phyloP scores from a whole-genome alignment of 805 yeast species.

The Wickerhamiella musiphila region DNA sequence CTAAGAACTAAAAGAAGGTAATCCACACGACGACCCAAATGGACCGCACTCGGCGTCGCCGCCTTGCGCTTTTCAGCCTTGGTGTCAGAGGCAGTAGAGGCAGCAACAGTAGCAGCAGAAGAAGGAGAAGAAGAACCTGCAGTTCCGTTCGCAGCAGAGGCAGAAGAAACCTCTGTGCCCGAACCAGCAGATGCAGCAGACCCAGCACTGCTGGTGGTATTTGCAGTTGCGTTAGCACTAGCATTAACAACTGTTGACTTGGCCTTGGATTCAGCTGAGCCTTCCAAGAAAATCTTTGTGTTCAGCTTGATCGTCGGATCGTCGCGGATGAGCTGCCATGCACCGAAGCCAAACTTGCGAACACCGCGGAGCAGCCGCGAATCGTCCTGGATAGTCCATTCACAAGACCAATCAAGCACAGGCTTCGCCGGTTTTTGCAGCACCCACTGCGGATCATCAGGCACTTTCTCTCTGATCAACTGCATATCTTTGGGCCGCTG shows the following conservation, averaged over 20 bases:
- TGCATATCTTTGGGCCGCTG: conserved; percentile 76
- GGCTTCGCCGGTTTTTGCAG: conserved; percentile 51
- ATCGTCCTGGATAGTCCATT: conserved; percentile 73
- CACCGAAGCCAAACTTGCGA: conserved; percentile 84
- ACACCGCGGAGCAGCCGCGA: conserved; percentile 77
- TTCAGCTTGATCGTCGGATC: conserved; percentile 81
- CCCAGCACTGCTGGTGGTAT: background rate
- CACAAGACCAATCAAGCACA: conserved; percentile 81
- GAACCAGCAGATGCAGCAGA: background rate
- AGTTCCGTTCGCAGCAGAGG: conserved; percentile 5
- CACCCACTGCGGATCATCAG: conserved; percentile 41
- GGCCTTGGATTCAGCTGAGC: conserved; percentile 15
- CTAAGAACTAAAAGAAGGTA: conserved; percentile 56
- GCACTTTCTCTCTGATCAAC: conserved; percentile 36
- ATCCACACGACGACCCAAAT: conserved; percentile 79
- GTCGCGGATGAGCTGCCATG: conserved; percentile 88
- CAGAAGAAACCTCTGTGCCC: conserved; percentile 1
- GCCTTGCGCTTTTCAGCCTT: conserved; percentile 16
- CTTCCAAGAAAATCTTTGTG: conserved; percentile 54
- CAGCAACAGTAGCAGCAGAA: too few species aligned
- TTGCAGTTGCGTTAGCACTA: background rate
- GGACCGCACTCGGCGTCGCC: conserved; percentile 69
- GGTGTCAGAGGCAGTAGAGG: conserved; percentile 1
- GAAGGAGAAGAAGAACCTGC: too few species aligned
- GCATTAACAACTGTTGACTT: conserved; percentile 2